Conservation (phyloP, 2,329 filamentous ascomycete genomes). For the Sphaerulina vaccinii region DNA sequence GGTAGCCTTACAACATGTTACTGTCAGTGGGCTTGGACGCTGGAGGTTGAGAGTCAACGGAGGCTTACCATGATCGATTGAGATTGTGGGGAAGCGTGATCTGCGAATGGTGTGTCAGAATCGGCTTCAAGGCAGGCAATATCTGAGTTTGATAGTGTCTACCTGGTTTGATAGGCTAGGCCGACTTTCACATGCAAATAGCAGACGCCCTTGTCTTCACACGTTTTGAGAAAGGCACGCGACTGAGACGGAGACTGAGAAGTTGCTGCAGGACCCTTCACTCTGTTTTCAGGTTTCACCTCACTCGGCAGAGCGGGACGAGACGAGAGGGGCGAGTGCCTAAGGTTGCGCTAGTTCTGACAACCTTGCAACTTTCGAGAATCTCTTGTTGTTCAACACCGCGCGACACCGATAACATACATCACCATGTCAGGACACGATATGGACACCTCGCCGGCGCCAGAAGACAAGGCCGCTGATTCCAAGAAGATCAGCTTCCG, state of each 20-base stretch:
- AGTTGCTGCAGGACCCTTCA: not conserved
- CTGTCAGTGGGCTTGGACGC: conserved; percentile 4
- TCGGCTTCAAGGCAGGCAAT: not conserved
- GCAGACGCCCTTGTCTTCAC: not conserved
- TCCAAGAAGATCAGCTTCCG: conserved; percentile 85
- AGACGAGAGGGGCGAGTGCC: no score
- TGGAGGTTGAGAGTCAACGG: not conserved
- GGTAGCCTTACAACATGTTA: conserved; percentile 28
- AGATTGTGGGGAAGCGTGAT: conserved; percentile 12
- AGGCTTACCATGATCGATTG: conserved; percentile 9
- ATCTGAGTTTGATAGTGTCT: conserved; percentile 9
- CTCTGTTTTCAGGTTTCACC: not conserved
- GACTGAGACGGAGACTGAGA: not conserved
- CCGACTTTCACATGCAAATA: conserved; percentile 4
- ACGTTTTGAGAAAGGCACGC: not conserved
- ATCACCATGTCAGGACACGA: conserved; percentile 29
- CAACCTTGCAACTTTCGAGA: no score
- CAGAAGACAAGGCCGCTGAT: conserved; percentile 39
- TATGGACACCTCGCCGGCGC: conserved; percentile 41
- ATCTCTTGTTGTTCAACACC: not conserved
- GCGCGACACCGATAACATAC: not conserved
- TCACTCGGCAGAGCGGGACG: no score
- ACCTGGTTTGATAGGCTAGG: not conserved
- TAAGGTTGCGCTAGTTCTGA: no score
- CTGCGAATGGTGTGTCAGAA: conserved; percentile 8